Base-by-base conservation (phyloP, 495 filamentous ascomycete genomes). In the Aspergillus saccharolyticus region DNA sequence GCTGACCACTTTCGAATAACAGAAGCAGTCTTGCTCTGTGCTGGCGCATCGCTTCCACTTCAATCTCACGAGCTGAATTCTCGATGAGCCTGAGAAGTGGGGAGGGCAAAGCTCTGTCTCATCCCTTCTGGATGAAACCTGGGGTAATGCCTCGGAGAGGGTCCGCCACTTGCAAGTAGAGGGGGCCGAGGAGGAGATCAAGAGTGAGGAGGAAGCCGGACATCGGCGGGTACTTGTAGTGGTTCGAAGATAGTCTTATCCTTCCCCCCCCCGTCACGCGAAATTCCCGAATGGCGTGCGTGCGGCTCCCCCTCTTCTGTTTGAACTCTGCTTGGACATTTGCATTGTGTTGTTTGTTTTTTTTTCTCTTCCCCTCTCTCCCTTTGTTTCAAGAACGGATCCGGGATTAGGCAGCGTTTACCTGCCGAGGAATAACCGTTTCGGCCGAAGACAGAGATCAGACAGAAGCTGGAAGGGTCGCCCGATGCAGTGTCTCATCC, bases 361-460 rank as follows among this genome's bases (percentile, higher is more conserved):
- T 12, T 12, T 15, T 39, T 39, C 10, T 15, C 33, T 12, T 39
- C 2, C 2, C 10, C 33, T 12, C 33, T 12, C 14, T 5, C 14
- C 33, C 33, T 39, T 39, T 39, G 33, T 39, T 39, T 39, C 33
- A 15, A 39, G 33, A 9, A 39, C 44, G 45, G 44, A 46, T 43
- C 2, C 19, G 19, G 21, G 30, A 8, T 55, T 16, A 49, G 44
- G 45, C 54, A 46, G 53, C 17, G 15, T 12, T 42, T 33, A 21
- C 7, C 46, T 25, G 54, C 54, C 54, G 54, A 55, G 42, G 17
- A 39, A 42, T 47, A n/a, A 25, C 54, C 54, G 54, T 28, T 55
- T 55, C 54, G 54, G 54, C 54, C 54, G 54, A 55, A 55, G 3
- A 4, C 25, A 28, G 25, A 28, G 25, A 28, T 28, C 25, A 28